Conservation (phyloP, 768 basidiomycete species). For the Leccinum obscurum region DNA sequence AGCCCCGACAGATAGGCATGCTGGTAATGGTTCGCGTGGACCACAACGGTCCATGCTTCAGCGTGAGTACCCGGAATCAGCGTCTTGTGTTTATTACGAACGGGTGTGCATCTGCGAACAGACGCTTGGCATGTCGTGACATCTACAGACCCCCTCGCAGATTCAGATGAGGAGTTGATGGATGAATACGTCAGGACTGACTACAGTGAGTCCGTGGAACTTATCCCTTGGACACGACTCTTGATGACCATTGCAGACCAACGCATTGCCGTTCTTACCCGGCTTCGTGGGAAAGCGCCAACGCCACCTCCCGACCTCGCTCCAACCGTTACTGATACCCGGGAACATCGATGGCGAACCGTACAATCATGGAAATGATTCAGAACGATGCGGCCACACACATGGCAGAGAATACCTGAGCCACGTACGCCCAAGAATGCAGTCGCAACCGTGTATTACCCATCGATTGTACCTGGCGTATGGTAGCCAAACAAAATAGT, state of each 20-base stretch:
- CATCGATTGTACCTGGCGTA: slow-evolving; percentile 1
- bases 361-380: slow-evolving; percentile 38
- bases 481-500: neutral
- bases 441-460: slow-evolving; percentile 8
- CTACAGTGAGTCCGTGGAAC: slow-evolving; percentile 51
- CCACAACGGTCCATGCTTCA: slow-evolving; percentile 46
- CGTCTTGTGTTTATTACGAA: neutral
- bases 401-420: neutral
- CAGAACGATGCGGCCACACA: neutral
- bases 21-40: slow-evolving; percentile 16
- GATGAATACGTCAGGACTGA: slow-evolving; percentile 65
- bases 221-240: neutral
- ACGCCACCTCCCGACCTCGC: slow-evolving; percentile 42
- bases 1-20: slow-evolving; percentile 18
- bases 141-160: slow-evolving; percentile 62
- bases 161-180: slow-evolving; percentile 71
- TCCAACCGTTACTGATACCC: slow-evolving; percentile 20
- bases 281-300: slow-evolving; percentile 50
- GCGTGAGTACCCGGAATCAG: slow-evolving; percentile 33
- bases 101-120: slow-evolving; percentile 28
- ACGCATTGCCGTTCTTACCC: slow-evolving; percentile 52
- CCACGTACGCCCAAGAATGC: neutral
- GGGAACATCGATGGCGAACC: slow-evolving; percentile 38
- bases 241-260: slow-evolving; percentile 37
- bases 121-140: slow-evolving; percentile 74